A percentile compares a stretch with the other conserved stretches of the same genome.
phyloP scores from a whole-genome alignment of 805 yeast species.

The Hagleromyces aurorensis region DNA sequence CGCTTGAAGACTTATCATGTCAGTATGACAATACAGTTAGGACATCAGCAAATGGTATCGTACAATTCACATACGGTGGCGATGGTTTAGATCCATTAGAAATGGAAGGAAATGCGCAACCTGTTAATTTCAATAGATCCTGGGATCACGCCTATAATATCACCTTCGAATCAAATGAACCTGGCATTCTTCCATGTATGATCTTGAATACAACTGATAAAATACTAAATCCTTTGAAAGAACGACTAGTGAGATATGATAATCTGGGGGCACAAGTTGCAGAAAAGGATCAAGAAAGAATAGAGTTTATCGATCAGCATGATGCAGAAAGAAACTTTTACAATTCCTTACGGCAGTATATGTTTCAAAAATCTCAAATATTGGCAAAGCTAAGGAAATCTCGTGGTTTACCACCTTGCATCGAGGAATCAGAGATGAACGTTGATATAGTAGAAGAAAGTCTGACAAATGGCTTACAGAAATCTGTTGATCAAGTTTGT shows the following conservation, averaged over 20 bases:
- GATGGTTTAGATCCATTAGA: constrained; percentile 97
- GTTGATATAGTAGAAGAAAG: constrained; percentile 35
- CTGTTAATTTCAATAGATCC: constrained; percentile 86
- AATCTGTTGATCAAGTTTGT: constrained; percentile 53
- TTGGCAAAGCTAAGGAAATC: constrained; percentile 51
- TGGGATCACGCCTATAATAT: constrained; percentile 88
- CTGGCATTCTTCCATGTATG: constrained; percentile 63
- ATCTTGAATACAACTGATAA: constrained; percentile 47
- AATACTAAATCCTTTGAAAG: constrained; percentile 54
- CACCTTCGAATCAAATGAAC: constrained; percentile 49
- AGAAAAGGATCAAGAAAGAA: constrained; percentile 38
- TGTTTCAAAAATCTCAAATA: constrained; percentile 45
- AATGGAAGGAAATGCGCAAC: constrained; percentile 98
- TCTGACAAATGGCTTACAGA: constrained; percentile 31
- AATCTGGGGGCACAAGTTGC: constrained; percentile 53
- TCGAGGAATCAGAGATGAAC: constrained; percentile 37
- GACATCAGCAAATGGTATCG: constrained; percentile 92
- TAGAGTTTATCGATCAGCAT: constrained; percentile 68
- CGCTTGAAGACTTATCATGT: constrained; percentile 89
- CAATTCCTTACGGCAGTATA: constrained; percentile 60
- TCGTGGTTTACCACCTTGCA: constrained; percentile 43
- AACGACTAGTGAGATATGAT: constrained; percentile 55
- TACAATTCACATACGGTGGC: constrained; percentile 96
- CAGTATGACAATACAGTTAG: constrained; percentile 92
- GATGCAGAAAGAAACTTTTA: constrained; percentile 88